These are phyloP conservation scores for Otatea glauca DNA, from an alignment of 176 grass and related monocot genomes.

Conservation along the genomic window DNA sequence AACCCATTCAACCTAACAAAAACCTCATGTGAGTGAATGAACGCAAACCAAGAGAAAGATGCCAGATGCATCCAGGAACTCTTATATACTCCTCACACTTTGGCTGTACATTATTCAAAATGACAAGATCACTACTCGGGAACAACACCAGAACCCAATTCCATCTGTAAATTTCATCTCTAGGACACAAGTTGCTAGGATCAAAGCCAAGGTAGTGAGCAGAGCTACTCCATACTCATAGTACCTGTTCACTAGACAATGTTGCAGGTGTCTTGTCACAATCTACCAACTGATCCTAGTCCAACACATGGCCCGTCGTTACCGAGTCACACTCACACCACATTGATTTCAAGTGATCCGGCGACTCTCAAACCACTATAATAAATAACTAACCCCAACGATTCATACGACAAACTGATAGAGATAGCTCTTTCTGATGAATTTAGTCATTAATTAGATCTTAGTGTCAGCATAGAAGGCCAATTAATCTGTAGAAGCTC, in stretches of 20 bases:
- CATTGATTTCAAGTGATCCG: conserved; percentile 11
- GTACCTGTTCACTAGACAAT: conserved; percentile 13
- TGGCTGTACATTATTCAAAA: conserved; percentile 10
- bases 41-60: conserved; percentile 17
- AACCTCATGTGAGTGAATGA: conserved; percentile 29
- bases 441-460: background rate
- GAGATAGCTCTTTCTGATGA: background rate
- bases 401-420: background rate
- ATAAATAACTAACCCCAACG: background rate
- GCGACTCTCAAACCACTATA: conserved; percentile 8
- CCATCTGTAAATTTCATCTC: conserved; percentile 24
- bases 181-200: conserved; percentile 3
- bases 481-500: conserved; percentile 1
- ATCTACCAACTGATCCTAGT: conserved; percentile 5
- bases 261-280: background rate
- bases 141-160: background rate
- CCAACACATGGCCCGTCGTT: background rate
- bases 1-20: conserved; percentile 82
- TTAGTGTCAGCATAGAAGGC: background rate
- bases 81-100: background rate
- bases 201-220: background rate
- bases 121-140: conserved; percentile 13
- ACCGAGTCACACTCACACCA: conserved; percentile 4
- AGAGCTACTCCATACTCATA: background rate
- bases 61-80: background rate